phyloP scores from a whole-genome alignment of 2,329 filamentous ascomycete species.

The Penicillium paneum region DNA sequence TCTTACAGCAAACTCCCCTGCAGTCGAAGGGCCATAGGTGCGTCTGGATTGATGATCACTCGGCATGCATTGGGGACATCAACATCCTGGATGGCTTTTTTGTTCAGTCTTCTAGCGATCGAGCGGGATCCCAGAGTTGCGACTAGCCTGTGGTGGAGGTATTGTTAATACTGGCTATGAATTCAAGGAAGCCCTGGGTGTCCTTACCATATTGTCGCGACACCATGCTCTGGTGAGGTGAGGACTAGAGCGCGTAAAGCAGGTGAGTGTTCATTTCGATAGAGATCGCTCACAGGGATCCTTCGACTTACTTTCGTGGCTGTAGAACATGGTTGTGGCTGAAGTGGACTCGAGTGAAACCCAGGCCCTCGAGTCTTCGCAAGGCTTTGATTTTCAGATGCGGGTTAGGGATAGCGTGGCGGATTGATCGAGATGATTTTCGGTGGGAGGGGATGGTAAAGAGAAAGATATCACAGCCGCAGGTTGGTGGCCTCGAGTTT shows the following conservation, averaged over 20 bases:
- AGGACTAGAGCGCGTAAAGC: slow-evolving; percentile 56
- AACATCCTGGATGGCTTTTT: slow-evolving; percentile 84
- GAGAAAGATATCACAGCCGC: background rate
- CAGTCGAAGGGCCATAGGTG: slow-evolving; percentile 83
- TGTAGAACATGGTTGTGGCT: slow-evolving; percentile 74
- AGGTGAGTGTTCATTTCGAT: slow-evolving; percentile 12
- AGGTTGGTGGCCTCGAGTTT: background rate
- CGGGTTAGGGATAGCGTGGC: background rate
- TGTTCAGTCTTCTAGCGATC: slow-evolving; percentile 67
- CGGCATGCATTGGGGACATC: slow-evolving; percentile 81
- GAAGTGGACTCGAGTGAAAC: background rate
- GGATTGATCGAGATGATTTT: background rate
- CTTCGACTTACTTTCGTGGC: slow-evolving; percentile 73
- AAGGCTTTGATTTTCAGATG: background rate
- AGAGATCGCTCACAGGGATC: fast-evolving
- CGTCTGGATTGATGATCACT: slow-evolving; percentile 80
- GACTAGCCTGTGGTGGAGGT: slow-evolving; percentile 64
- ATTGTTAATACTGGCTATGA: slow-evolving; percentile 22
- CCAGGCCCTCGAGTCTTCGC: background rate
- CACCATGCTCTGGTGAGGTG: slow-evolving; percentile 80
- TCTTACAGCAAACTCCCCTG: slow-evolving; percentile 79
- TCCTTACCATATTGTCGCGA: slow-evolving; percentile 86
- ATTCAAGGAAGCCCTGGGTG: background rate
- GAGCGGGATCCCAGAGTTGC: slow-evolving; percentile 79
- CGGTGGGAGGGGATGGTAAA: background rate